Conservation (phyloP, 345 rosid genomes). For the Boechera retrofracta region DNA sequence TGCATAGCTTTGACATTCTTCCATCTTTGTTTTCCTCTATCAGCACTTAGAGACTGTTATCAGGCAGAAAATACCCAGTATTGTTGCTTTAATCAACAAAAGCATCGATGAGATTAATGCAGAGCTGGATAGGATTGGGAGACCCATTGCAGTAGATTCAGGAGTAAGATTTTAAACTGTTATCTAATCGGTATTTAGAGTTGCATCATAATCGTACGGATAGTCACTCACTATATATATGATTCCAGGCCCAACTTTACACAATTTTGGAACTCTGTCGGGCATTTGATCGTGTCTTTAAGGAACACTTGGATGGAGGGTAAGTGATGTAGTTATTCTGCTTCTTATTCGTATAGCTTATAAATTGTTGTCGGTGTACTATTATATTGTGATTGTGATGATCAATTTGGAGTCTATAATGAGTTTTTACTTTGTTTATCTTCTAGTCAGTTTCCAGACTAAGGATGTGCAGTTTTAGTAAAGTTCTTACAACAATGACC, state of each 20-base stretch:
- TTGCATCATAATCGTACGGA: neutral
- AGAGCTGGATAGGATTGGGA: slow-evolving; percentile 95
- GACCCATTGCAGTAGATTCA: slow-evolving; percentile 95
- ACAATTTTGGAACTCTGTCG: slow-evolving; percentile 95
- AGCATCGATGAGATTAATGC: slow-evolving; percentile 96
- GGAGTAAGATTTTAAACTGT: slow-evolving; percentile 71
- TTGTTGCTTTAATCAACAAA: slow-evolving; percentile 92
- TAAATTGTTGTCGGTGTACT: neutral
- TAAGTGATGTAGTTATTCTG: slow-evolving; percentile 44
- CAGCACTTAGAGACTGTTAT: slow-evolving; percentile 95
- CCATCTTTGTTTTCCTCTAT: slow-evolving; percentile 26
- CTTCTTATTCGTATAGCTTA: slow-evolving; percentile 9
- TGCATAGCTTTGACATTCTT: slow-evolving; percentile 29
- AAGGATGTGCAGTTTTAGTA: slow-evolving; percentile 6
- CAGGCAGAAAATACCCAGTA: slow-evolving; percentile 97
- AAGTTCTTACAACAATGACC: neutral
- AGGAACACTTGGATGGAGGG: slow-evolving; percentile 99
- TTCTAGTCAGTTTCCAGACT: slow-evolving; percentile 15
- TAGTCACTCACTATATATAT: slow-evolving; percentile 36
- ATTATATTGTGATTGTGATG: neutral
- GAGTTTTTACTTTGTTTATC: neutral
- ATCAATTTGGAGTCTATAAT: neutral
- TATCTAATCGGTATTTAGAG: neutral
- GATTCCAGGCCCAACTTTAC: slow-evolving; percentile 86
- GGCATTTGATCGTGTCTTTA: slow-evolving; percentile 97